These are phyloP conservation scores for Spathaspora boniae DNA, from an alignment of 805 yeast genomes.

Conservation along the genomic window DNA sequence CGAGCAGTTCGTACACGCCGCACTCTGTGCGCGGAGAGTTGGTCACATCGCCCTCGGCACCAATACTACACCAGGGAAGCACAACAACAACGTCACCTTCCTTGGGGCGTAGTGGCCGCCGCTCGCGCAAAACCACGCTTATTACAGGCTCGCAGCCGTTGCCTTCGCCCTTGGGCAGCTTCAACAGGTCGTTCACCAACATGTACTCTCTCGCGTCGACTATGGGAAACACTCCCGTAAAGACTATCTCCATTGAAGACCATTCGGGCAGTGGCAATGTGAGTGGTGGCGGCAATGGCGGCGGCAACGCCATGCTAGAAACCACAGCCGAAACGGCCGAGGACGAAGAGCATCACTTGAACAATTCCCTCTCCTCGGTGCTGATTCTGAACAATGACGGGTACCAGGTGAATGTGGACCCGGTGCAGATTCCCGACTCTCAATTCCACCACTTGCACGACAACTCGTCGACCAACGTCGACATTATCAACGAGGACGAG, in stretches of 20 bases:
- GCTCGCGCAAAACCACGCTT: slow-evolving; percentile 70
- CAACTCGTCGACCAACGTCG: slow-evolving; percentile 2
- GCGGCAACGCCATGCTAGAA: background rate
- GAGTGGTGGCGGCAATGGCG: background rate
- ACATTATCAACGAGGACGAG: slow-evolving; percentile 41
- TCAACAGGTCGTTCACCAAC: slow-evolving; percentile 37
- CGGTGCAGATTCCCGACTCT: slow-evolving; percentile 15
- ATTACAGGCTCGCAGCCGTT: slow-evolving; percentile 91
- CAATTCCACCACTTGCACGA: slow-evolving; percentile 1
- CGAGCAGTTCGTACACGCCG: slow-evolving; percentile 11
- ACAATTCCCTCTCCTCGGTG: slow-evolving; percentile 41
- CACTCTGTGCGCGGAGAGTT: slow-evolving; percentile 5
- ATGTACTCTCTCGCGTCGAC: slow-evolving; percentile 35
- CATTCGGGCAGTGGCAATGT: background rate
- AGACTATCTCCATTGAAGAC: slow-evolving; percentile 10
- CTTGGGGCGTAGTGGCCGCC: slow-evolving; percentile 42
- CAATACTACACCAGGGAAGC: too few species aligned
- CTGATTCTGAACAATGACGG: slow-evolving; percentile 32
- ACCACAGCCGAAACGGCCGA: background rate
- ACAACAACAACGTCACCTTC: slow-evolving; percentile 28
- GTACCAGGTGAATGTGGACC: slow-evolving; percentile 13
- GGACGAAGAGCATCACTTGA: slow-evolving; percentile 22
- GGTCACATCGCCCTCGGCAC: slow-evolving; percentile 1
- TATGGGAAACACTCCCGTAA: slow-evolving; percentile 35
- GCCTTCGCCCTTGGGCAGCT: slow-evolving; percentile 79